phyloP scores from a whole-genome alignment of 1,139 yeast species.

The Pichia sp. region DNA sequence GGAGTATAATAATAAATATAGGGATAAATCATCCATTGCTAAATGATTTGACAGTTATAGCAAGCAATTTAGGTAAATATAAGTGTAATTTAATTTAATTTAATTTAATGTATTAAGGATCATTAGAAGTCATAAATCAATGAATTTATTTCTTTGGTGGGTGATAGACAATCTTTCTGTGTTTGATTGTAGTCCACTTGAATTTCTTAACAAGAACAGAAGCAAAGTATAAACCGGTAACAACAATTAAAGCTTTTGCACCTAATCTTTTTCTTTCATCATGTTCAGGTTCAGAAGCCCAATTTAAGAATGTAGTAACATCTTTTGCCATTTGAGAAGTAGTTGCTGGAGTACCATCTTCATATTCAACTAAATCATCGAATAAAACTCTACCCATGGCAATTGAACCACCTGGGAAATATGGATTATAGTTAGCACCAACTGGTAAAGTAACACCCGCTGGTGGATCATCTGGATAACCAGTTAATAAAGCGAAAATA shows the following conservation, averaged over 20 bases:
- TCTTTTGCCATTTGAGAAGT: conserved; percentile 99
- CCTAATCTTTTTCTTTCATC: conserved; percentile 98
- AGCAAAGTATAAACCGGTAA: conserved; percentile 73
- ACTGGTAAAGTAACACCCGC: conserved; percentile 93
- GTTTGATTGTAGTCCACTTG: conserved; percentile 96
- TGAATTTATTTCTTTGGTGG: conserved; percentile 66
- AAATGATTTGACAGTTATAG: too few species aligned
- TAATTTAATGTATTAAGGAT: too few species aligned
- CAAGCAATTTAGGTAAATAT: too few species aligned
- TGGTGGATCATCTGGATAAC: conserved; percentile 98
- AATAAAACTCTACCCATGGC: conserved; percentile 98
- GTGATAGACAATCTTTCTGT: conserved; percentile 88
- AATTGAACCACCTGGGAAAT: conserved; percentile 99
- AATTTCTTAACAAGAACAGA: conserved; percentile 93
- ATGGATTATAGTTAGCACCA: conserved; percentile 97
- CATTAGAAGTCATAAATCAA: not conserved
- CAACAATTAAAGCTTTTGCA: conserved; percentile 79
- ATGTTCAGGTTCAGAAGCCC: conserved; percentile 99
- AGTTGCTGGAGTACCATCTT: conserved; percentile 98
- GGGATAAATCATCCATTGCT: too few species aligned
- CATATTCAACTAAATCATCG: conserved; percentile 95
- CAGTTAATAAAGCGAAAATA: conserved; percentile 90
- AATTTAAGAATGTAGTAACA: conserved; percentile 89
- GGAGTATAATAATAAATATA: too few species aligned
- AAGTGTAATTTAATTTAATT: too few species aligned